Evolutionary conservation across 768 basidiomycete species (phyloP).

Genomic region (Holtermannia corniformis): DNA sequence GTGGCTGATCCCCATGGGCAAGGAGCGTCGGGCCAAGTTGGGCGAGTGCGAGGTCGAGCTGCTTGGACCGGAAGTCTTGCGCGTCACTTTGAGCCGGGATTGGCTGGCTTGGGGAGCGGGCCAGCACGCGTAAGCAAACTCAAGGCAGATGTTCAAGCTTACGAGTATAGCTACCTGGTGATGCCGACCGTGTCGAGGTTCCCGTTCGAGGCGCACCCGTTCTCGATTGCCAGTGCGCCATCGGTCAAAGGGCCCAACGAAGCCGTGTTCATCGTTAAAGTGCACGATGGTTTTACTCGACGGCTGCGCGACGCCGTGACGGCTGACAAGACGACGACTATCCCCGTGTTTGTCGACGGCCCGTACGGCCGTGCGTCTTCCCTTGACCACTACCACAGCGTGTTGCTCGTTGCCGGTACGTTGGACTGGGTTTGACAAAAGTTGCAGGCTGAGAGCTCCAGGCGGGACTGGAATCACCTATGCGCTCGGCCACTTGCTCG

Average conservation of each 20-base stretch:
- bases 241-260: slow-evolving; percentile 7
- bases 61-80: slow-evolving; percentile 22
- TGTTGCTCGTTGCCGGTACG: slow-evolving; percentile 18
- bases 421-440: not conserved
- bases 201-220: slow-evolving; percentile 38
- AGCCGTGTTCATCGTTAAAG: slow-evolving; percentile 20
- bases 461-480: slow-evolving; percentile 28
- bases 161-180: slow-evolving; percentile 29
- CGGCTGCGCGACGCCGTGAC: slow-evolving; percentile 11
- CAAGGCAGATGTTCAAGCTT: not conserved
- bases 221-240: slow-evolving; percentile 34
- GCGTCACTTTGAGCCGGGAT: slow-evolving; percentile 10
- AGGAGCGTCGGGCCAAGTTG: not conserved
- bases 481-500: slow-evolving; percentile 15
- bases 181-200: slow-evolving; percentile 29
- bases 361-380: slow-evolving; percentile 22
- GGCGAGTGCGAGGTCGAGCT: slow-evolving; percentile 18
- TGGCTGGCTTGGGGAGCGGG: slow-evolving; percentile 16
- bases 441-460: not conserved
- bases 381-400: slow-evolving; percentile 12
- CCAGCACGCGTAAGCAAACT: slow-evolving; percentile 21
- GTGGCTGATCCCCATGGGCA: slow-evolving; percentile 8
- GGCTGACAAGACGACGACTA: not conserved
- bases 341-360: slow-evolving; percentile 22
- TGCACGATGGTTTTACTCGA: slow-evolving; percentile 25